phyloP scores from a whole-genome alignment of 768 basidiomycete species.

The Tremella yokohamensis region DNA sequence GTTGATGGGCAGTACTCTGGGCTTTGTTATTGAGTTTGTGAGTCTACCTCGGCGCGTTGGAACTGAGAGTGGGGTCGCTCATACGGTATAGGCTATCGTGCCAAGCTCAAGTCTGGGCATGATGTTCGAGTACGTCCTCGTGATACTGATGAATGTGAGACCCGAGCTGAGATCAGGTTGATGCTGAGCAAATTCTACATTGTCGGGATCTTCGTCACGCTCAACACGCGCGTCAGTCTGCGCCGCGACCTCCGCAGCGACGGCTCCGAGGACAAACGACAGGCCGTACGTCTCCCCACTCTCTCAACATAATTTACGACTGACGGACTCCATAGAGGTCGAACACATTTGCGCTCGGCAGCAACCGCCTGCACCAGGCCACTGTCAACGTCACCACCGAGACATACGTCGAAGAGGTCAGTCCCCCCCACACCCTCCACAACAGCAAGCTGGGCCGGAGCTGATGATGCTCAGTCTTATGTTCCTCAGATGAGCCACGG shows the following conservation, averaged over 20 bases:
- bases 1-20: conserved; percentile 26
- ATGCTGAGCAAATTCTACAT: conserved; percentile 20
- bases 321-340: conserved; percentile 10
- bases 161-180: no score
- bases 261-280: no score
- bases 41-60: not conserved
- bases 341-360: conserved; percentile 16
- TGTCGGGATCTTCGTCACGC: conserved; percentile 21
- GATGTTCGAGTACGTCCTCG: conserved; percentile 18
- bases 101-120: conserved; percentile 23
- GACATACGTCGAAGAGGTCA: conserved; percentile 14
- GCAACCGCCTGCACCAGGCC: conserved; percentile 11
- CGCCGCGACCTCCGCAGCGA: no score
- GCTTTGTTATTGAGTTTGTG: not conserved
- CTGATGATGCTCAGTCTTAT: no score
- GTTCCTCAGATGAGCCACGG: no score
- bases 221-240: conserved; percentile 21
- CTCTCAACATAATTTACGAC: no score
- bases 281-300: no score
- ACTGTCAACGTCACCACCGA: conserved; percentile 22
- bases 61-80: not conserved
- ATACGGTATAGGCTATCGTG: conserved; percentile 9
- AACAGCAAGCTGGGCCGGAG: no score
- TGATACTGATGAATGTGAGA: no score
- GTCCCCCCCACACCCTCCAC: no score